These are phyloP conservation scores for Apiospora marii DNA, from an alignment of 2,329 filamentous ascomycete genomes.

Conservation along the genomic window DNA sequence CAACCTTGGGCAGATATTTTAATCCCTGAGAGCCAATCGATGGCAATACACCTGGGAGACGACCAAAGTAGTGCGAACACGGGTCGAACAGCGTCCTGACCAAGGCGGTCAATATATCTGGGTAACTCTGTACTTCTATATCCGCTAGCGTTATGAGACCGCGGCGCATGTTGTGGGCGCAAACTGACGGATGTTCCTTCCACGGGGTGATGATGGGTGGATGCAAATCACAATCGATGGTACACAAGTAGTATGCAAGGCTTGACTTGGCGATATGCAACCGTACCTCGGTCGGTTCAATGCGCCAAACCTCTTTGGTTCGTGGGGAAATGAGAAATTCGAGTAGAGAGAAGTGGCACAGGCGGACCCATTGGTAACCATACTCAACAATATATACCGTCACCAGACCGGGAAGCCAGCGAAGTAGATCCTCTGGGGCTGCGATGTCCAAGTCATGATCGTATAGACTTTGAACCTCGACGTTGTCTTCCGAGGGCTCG, in stretches of 20 bases:
- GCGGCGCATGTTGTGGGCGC: neutral
- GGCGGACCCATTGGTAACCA: neutral
- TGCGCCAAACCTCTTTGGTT: neutral
- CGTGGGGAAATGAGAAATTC: neutral
- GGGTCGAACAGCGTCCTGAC: neutral
- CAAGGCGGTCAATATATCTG: neutral
- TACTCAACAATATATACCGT: neutral
- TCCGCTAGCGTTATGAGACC: neutral
- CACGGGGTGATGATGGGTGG: no score
- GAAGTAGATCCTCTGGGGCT: neutral
- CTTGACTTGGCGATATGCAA: neutral
- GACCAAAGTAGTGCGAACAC: neutral
- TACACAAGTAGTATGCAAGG: neutral
- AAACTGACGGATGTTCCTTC: no score
- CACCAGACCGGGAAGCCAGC: slow-evolving; percentile 3
- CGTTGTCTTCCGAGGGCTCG: neutral
- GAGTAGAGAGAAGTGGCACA: neutral
- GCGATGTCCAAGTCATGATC: neutral
- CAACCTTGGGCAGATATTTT: neutral
- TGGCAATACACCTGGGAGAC: neutral
- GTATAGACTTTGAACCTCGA: neutral
- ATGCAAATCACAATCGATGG: neutral
- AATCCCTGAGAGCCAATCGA: no score
- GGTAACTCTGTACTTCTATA: neutral
- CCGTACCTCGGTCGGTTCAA: neutral